Conservation (phyloP, 768 basidiomycete genomes). For the Leccinum arenicola region DNA sequence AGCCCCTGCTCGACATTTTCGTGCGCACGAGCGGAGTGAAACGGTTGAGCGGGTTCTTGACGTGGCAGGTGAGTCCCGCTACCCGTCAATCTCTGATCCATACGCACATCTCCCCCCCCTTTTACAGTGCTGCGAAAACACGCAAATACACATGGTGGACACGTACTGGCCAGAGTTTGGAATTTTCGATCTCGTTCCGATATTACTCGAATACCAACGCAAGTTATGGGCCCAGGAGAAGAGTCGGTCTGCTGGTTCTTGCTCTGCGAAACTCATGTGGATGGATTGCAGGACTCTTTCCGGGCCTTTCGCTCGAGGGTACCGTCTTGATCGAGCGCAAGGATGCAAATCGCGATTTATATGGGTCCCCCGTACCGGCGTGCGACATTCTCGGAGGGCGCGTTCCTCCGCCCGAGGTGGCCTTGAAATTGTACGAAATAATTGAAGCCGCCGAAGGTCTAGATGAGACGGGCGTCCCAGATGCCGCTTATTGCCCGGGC, state of each 20-base stretch:
- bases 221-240: slow-evolving; percentile 50
- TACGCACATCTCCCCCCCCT: background rate
- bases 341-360: slow-evolving; percentile 95
- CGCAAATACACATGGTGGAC: slow-evolving; percentile 82
- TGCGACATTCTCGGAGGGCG: slow-evolving; percentile 88
- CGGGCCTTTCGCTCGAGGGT: slow-evolving; percentile 91
- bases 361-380: slow-evolving; percentile 87
- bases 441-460: slow-evolving; percentile 95
- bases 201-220: slow-evolving; percentile 85
- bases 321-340: slow-evolving; percentile 93
- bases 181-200: slow-evolving; percentile 78
- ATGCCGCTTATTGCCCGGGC: slow-evolving; percentile 75
- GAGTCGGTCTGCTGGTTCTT: background rate
- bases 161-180: slow-evolving; percentile 95
- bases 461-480: slow-evolving; percentile 80
- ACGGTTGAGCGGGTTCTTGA: slow-evolving; percentile 62
- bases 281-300: slow-evolving; percentile 71
- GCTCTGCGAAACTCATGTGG: background rate
- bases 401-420: slow-evolving; percentile 97
- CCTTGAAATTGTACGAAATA: slow-evolving; percentile 88
- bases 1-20: slow-evolving; percentile 84
- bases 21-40: slow-evolving; percentile 89
- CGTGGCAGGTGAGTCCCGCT: slow-evolving; percentile 81
- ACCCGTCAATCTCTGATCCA: background rate
- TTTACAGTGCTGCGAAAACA: slow-evolving; percentile 70